Evolutionary conservation across 306 rosid species (phyloP).

Genomic region (Quercus ilex): DNA sequence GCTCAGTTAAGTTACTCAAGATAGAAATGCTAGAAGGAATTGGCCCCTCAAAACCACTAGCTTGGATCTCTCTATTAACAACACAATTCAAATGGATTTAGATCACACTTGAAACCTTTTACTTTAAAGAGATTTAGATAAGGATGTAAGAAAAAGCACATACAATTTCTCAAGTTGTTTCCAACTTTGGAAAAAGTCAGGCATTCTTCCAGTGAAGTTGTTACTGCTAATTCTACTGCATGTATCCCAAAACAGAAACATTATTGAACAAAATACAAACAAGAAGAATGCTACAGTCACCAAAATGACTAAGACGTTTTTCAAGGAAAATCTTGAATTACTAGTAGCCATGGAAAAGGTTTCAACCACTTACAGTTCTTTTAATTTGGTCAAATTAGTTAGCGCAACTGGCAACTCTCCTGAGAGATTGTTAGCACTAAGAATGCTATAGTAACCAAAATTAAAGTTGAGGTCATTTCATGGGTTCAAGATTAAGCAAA

Average conservation of each 20-base stretch:
- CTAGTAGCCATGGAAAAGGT: not conserved
- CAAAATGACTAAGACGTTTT: not conserved
- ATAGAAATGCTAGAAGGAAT: slow-evolving; percentile 28
- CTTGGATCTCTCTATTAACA: slow-evolving; percentile 30
- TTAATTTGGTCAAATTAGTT: slow-evolving; percentile 10
- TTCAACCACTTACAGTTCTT: slow-evolving; percentile 7
- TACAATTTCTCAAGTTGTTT: slow-evolving; percentile 7
- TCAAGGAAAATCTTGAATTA: not conserved
- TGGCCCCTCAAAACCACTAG: slow-evolving; percentile 28
- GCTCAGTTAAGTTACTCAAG: slow-evolving; percentile 6
- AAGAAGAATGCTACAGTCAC: too few species aligned
- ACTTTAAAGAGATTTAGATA: not conserved
- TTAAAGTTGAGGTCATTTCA: not conserved
- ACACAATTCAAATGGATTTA: not conserved
- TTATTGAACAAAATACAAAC: not conserved
- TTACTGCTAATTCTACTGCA: slow-evolving; percentile 28
- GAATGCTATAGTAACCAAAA: slow-evolving; percentile 14
- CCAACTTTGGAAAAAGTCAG: slow-evolving; percentile 14
- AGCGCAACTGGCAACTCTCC: slow-evolving; percentile 19
- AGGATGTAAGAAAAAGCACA: not conserved
- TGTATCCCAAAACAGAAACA: not conserved
- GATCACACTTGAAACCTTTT: not conserved
- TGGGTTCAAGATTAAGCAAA: not conserved
- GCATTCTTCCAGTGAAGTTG: slow-evolving; percentile 35
- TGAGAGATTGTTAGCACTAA: slow-evolving; percentile 22